Base-by-base conservation (phyloP, 2,329 filamentous ascomycete species). In the Thermothelomyces thermophilus region DNA sequence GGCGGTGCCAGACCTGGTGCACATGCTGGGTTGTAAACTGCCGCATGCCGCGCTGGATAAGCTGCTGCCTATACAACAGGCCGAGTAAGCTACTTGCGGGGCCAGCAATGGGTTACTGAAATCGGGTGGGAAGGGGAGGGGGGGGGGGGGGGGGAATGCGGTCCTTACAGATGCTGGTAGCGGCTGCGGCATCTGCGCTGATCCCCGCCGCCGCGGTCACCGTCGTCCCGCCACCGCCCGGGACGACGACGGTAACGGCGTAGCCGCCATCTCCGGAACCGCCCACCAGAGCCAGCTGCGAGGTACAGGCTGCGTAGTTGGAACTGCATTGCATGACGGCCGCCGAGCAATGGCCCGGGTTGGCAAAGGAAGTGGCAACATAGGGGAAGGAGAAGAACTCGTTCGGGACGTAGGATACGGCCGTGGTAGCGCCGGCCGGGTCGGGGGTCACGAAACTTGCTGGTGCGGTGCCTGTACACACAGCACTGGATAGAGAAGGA, bases 331-430 rank as follows among this genome's bases (percentile, higher is more conserved):
- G 70, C 35, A 62, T 65, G 41, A 74, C 66, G 14, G 78, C 79
- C 0, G 73, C 69, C 3, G 71, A 70, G 59, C 80, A 83, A 5
- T 72, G 72, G 13, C 66, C 74, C 16, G 66, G 63, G 56, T 81
- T 73, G 51, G 66, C 61, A 54, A 79, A 81, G 11, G 70, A 71
- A 1, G 75, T 79, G 41, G 70, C 66, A 45, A 80, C 71, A 59
- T 77, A 77, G 1, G 80, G 80, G 62, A 82, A 83, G 10, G 75
- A 72, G 62, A 82, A 83, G 64, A 76, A 82, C 22, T 68, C 57
- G 61, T 83, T 83, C 36, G 71, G 64, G 16, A 83, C 77, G 60
- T 72, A 80, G 30, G 77, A 77, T 17, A 68, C 68, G 17, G 65
- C 63, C 3, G 70, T 69, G 11, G 68, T 54, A 19, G 65, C 57